Evolutionary conservation across 768 basidiomycete species (phyloP), one percentile per base, ranked within the genome.

Genomic region (Fomitopsis serialis): DNA sequence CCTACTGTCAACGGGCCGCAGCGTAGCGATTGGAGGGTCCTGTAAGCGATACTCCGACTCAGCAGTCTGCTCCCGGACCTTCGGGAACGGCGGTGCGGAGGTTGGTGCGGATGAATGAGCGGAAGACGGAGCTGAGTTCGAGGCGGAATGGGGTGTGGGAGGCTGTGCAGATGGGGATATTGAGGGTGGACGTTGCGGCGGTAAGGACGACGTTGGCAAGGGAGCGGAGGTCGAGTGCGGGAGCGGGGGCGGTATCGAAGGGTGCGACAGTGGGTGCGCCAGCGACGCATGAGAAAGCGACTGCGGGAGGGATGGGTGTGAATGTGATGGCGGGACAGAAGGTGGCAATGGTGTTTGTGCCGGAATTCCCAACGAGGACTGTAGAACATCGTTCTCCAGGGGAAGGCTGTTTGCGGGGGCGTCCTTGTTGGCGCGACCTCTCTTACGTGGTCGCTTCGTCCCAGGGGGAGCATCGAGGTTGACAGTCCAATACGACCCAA

Each of bases 401-500:
- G 37, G 37, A 4, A 40, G 13, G 13, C 55, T 23, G 53, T 45
- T 19, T 13, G 47, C 17, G 32, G 56, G 54, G 15, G 44, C 35
- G 5, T 58, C 57, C 25, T 84, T 82, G 54, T 76, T 79, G 9
- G 79, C 69, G 19, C 85, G 77, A 23, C 87, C 87, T 53, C 89
- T 80, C 65, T 91, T 92, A 21, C 89, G 80, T 42, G 89, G 89
- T 53, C 89, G 81, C 70, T 92, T 92, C 1, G 89, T 91, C 21
- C 89, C 89, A 2, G 89, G 89, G 12, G 89, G 88, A n/a, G 89
- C 89, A 45, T 79, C 67, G 21, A 91, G 75, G 67, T 91, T 91
- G n/a, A 92, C 89, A 34, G 89, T 90, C 89, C 89, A 92, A 64
- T 92, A 91, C 11, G 89, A 91, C 21, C 89, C 89, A 65, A 90